These are phyloP conservation scores for Beauveria australis DNA, from an alignment of 2,329 filamentous ascomycete species.

Conservation along the genomic window DNA sequence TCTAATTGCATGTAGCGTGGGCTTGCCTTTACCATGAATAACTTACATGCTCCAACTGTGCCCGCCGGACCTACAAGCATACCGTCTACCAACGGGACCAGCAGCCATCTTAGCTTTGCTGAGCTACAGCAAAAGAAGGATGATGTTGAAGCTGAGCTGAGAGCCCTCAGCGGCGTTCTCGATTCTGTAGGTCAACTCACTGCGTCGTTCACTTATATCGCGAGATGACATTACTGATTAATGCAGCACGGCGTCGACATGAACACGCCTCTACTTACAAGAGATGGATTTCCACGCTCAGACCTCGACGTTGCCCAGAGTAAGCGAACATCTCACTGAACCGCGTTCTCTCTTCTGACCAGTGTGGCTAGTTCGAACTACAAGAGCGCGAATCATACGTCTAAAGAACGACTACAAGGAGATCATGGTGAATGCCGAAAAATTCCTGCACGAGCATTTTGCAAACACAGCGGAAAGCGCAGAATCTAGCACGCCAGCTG, in stretches of 20 bases:
- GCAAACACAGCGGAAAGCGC: slow-evolving; percentile 55
- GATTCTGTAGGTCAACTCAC: slow-evolving; percentile 59
- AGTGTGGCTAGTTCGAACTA: slow-evolving; percentile 67
- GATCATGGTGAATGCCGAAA: slow-evolving; percentile 76
- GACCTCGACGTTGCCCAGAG: slow-evolving; percentile 95
- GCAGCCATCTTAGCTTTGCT: slow-evolving; percentile 58
- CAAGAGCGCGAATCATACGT: slow-evolving; percentile 78
- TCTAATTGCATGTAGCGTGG: neutral
- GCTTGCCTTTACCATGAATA: slow-evolving; percentile 35
- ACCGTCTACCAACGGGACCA: slow-evolving; percentile 50
- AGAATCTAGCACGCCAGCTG: slow-evolving; percentile 19
- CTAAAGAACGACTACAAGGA: slow-evolving; percentile 90
- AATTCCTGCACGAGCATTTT: slow-evolving; percentile 82
- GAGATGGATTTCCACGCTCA: slow-evolving; percentile 84
- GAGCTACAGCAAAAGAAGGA: slow-evolving; percentile 83
- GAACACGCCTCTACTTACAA: slow-evolving; percentile 78
- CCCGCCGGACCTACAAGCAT: slow-evolving; percentile 68
- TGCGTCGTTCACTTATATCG: neutral
- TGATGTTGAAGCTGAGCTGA: slow-evolving; percentile 76
- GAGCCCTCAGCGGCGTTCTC: slow-evolving; percentile 75
- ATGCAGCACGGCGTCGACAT: slow-evolving; percentile 82
- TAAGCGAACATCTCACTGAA: slow-evolving; percentile 33
- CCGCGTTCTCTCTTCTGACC: slow-evolving; percentile 13
- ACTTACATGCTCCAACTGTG: slow-evolving; percentile 50
- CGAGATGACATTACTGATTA: slow-evolving; percentile 15